Evolutionary conservation across 805 yeast species (phyloP).

Genomic region (Jamesozyma jinghongensis): DNA sequence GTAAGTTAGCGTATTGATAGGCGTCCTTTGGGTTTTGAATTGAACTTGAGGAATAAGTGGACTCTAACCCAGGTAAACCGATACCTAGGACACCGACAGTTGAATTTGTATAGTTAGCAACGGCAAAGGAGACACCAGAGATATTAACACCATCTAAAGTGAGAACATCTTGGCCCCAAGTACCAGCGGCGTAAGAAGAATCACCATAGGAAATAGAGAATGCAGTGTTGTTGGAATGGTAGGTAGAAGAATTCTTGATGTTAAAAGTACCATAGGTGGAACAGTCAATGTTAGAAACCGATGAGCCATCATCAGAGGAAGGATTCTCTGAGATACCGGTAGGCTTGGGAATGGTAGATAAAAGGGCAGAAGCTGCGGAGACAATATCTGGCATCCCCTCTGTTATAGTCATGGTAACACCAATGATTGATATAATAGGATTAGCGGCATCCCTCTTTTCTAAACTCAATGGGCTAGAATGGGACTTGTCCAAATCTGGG

Average conservation of each 20-base stretch:
- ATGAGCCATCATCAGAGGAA: neutral
- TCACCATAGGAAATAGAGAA: conserved; percentile 47
- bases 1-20: conserved; percentile 14
- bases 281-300: conserved; percentile 24
- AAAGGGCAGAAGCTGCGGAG: no score
- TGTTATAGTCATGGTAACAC: no score
- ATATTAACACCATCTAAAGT: conserved; percentile 44
- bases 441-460: no score
- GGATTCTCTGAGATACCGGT: neutral
- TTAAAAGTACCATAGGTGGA: conserved; percentile 34
- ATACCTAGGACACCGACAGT: conserved; percentile 42
- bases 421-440: no score
- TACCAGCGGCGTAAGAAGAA: conserved; percentile 39
- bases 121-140: conserved; percentile 25
- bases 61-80: conserved; percentile 52
- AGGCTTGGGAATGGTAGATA: neutral
- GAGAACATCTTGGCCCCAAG: conserved; percentile 39
- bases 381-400: no score
- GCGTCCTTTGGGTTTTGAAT: conserved; percentile 3
- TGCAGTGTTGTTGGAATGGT: conserved; percentile 25
- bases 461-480: no score
- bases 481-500: no score
- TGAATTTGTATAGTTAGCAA: conserved; percentile 30
- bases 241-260: conserved; percentile 28
- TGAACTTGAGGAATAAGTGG: conserved; percentile 35